Base-by-base conservation (phyloP, 108 stramenopile species). In the Pseudonitzschia multiseries region DNA sequence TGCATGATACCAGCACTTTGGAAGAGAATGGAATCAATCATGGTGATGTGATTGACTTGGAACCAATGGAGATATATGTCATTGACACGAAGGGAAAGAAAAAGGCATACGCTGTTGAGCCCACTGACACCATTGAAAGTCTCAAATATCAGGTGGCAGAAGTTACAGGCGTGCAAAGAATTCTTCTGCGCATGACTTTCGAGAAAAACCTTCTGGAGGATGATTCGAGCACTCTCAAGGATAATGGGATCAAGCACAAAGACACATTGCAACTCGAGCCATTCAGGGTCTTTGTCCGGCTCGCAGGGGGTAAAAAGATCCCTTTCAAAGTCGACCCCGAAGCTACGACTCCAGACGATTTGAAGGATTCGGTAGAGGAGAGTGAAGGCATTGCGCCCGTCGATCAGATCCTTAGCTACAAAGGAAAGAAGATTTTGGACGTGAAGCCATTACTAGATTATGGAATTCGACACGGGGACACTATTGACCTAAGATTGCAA, bases 11-110 rank as follows among this genome's bases (percentile, higher is more conserved):
- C 15, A 61, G 41, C 31, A 76, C 75, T 17, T 41, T 76, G 27
- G 28, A 44, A 6, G 60, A 76, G 10, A 50, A 60, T 42, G 61
- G 61, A 8, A 76, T 78, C 63, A 22, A 68, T 29, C 40, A 72
- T 54, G 77, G 77, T 24, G 66, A 72, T 26, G 72, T 70, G 21
- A 65, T 78, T 26, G 52, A 68, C 12, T 40, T 78, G 43, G 44
- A 21, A 15, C 70, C 70, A 9, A 81, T 81, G 80, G 57, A 62
- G 29, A 74, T 81, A 22, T 62, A 69, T 29, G 80, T 81, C n/a
- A 69, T 61, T n/a, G 57, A 66, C 20, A 56, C 27, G 31, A 57
- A 71, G 31, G 76, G 76, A 12, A 57, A 48, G 21, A 65, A 71
- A 18, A 15, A 36, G 5, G 42, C 78, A 6, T 43, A 79, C 15